Evolutionary conservation across 2,329 filamentous ascomycete genomes (phyloP), one percentile per base, ranked within the genome.

Genomic region (Shiraia sp.): DNA sequence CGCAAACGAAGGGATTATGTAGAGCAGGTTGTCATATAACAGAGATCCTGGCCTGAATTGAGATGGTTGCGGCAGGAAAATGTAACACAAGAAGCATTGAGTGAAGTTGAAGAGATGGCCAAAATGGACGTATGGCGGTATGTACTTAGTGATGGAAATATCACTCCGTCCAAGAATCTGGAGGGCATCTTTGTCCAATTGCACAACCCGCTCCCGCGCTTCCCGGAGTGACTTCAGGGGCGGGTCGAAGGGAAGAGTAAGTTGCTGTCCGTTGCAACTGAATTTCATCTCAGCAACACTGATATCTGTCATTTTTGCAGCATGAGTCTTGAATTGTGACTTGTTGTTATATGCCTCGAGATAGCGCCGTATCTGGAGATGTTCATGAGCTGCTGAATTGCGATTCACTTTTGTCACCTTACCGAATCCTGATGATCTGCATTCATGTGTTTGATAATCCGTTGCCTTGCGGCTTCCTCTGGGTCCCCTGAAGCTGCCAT

Each of bases 371-470:
- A 96, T 61, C 75, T 77, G 29, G 6, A 31, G 26, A 53, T 26
- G 43, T 10, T 36, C 40, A 41, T 56, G 27, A 48, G 36, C 16
- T 32, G 33, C 30, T 32, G 31, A 13, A 17, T 22, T 37, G 32
- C 16, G 17, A 7, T 23, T 16, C 17, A 29, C 15, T 32, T 25
- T 32, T 15, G 35, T 15, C 10, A 27, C 16, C 41, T 28, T 65
- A 76, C 82, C 43, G 89, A 88, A 55, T 82, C 79, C 36, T 78
- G 74, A 72, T 96, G 92, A 69, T 92, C 87, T 30, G 75, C 75
- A 73, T 96, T 96, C 88, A 96, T 93, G 75, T 96, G 91, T 24
- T 76, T 76, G 62, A 92, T 80, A 67, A 90, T 85, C 44, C 84
- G 81, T 43, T 75, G 59, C 61, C 82, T 82, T 44, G 75, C 70